Conservation (phyloP, 352 stramenopile genomes). For the Peronospora tabacina region DNA sequence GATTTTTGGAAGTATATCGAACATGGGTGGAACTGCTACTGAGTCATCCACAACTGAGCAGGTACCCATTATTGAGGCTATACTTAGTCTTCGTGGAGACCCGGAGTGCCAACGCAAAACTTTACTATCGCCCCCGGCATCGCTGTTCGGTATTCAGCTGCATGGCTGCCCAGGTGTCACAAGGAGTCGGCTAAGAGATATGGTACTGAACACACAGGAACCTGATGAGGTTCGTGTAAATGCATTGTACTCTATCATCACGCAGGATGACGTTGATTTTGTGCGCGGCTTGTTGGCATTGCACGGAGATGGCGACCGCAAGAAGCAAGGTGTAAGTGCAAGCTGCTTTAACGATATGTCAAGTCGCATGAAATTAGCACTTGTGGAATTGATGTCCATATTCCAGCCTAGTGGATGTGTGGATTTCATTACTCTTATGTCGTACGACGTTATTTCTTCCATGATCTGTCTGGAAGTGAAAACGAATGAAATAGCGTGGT, state of each 20-base stretch:
- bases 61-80: conserved; percentile 70
- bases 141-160: conserved; percentile 50
- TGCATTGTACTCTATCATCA: conserved; percentile 62
- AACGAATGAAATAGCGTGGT: conserved; percentile 76
- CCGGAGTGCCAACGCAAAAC: conserved; percentile 26
- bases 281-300: conserved; percentile 49
- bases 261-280: conserved; percentile 59
- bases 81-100: conserved; percentile 60
- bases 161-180: conserved; percentile 40
- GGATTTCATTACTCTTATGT: conserved; percentile 61
- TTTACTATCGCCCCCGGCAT: conserved; percentile 17
- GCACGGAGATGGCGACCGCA: conserved; percentile 50
- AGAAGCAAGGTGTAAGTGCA: conserved; percentile 50
- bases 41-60: conserved; percentile 73
- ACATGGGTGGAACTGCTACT: conserved; percentile 48
- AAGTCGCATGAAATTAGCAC: conserved; percentile 56
- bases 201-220: conserved; percentile 49
- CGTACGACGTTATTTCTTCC: conserved; percentile 76
- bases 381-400: conserved; percentile 61
- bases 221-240: conserved; percentile 59
- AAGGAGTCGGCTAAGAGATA: conserved; percentile 59
- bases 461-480: conserved; percentile 76
- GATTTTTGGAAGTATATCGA: conserved; percentile 75
- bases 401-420: conserved; percentile 50
- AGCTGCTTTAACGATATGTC: conserved; percentile 61